Conservation (phyloP, 2,329 filamentous ascomycete genomes). For the Botrytis sinoallii region DNA sequence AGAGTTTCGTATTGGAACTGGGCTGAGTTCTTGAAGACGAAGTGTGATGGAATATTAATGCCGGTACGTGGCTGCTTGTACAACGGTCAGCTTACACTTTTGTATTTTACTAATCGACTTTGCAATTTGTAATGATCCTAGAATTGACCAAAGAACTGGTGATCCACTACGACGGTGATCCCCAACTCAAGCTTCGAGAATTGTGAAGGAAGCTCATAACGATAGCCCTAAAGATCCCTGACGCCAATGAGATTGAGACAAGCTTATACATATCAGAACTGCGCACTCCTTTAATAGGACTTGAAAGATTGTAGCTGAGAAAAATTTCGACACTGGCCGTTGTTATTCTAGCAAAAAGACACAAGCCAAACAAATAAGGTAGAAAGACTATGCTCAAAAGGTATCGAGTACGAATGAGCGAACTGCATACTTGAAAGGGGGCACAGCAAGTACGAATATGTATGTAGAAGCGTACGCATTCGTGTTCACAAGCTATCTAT, state of each 20-base stretch:
- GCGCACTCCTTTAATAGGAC: background rate
- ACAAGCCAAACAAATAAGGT: background rate
- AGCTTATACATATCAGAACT: background rate
- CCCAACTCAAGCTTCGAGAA: background rate
- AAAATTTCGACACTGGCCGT: background rate
- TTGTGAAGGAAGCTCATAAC: background rate
- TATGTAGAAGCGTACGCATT: background rate
- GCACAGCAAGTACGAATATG: background rate
- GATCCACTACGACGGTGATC: background rate
- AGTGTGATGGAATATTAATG: background rate
- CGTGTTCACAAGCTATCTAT: too few species aligned
- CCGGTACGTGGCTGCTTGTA: background rate
- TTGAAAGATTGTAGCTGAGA: background rate
- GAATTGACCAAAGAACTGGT: background rate
- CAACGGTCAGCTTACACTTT: slow-evolving; percentile 14
- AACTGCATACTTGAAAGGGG: background rate
- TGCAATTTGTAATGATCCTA: slow-evolving; percentile 7
- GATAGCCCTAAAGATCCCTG: background rate
- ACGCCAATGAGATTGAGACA: background rate
- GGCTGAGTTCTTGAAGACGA: background rate
- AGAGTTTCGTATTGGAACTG: background rate
- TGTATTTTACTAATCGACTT: slow-evolving; percentile 15
- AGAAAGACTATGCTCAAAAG: background rate
- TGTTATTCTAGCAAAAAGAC: background rate
- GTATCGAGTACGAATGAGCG: background rate